Evolutionary conservation across 768 basidiomycete genomes (phyloP).

Genomic region (Macrolepiota dolichaula): DNA sequence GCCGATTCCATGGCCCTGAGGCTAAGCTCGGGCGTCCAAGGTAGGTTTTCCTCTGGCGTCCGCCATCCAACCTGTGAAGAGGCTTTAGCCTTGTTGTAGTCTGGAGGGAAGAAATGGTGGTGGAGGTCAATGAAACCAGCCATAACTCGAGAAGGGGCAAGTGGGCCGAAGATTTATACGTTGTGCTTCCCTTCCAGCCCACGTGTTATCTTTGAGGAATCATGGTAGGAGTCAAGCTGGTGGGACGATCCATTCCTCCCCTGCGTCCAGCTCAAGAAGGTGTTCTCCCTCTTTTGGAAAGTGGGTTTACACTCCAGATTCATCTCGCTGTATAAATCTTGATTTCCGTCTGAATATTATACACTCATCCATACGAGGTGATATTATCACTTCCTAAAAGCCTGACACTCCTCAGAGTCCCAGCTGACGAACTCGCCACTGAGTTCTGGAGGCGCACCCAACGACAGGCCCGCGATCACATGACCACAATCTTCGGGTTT

Average conservation of each 20-base stretch:
- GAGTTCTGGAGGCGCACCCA: constrained; percentile 58
- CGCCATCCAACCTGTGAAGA: constrained; percentile 55
- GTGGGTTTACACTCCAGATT: background rate
- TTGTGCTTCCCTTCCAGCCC: background rate
- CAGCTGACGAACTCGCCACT: constrained; percentile 82
- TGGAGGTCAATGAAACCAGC: constrained; percentile 61
- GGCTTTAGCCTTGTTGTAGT: constrained; percentile 42
- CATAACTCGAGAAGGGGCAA: constrained; percentile 1
- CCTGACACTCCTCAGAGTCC: constrained; percentile 67
- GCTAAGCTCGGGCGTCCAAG: constrained; percentile 60
- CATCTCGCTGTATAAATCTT: background rate
- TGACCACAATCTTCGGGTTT: constrained; percentile 71
- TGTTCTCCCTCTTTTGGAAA: constrained; percentile 6
- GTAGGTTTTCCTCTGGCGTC: constrained; percentile 60
- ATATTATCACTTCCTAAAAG: constrained; percentile 34
- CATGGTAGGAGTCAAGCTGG: background rate
- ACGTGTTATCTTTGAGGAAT: constrained; percentile 2
- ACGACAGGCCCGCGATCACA: constrained; percentile 73
- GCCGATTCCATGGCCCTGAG: constrained; percentile 60
- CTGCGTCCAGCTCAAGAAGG: constrained; percentile 1
- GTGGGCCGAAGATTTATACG: constrained; percentile 3
- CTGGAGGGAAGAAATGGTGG: constrained; percentile 67
- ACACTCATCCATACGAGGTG: background rate
- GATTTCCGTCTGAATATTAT: background rate
- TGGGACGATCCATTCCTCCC: background rate